Base-by-base conservation (phyloP, 2,329 filamentous ascomycete species). In the Venturia nashicola region DNA sequence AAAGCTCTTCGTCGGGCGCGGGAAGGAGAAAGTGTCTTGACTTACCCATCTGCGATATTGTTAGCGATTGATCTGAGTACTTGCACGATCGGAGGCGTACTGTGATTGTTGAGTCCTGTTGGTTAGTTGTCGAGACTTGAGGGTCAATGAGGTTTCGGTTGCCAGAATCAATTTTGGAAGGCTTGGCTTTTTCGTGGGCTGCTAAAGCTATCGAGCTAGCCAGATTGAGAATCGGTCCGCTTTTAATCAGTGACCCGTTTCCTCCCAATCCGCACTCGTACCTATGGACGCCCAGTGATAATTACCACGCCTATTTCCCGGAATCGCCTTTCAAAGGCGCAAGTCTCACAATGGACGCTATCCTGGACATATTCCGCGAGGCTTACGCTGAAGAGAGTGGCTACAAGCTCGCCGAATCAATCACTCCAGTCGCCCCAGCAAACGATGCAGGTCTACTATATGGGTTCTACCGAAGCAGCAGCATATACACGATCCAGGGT, bases 401-500 rank as follows among this genome's bases (percentile, higher is more conserved):
- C 66, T 87, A 88, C 70, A 80, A 81, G 60, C 82, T 97, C 44
- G 88, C 91, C 23, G 82, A 84, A 65, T 89, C 89, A 11, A 78
- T 97, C 65, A 87, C 84, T 16, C 92, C 93, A 43, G 80, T 88
- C 65, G 75, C 88, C 60, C 83, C 88, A 4, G 70, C 79, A 39
- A 76, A 82, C 59, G 79, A 90, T 65, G 83, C 86, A 46, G 80
- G 85, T 65, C 85, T 85, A 65, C 78, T 97, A 54, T 82, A 83
- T 70, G 82, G 82, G 51, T 87, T 97, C 69, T 86, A 86, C 76
- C 83, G 86, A 69, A 85, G 85, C 69, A 88, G 88, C 57, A 90
- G 89, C 71, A 75, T 80, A 59, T 81, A 84, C 68, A 84, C 84
- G 69, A 79, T 86, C 61, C 85, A 86, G 67, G 79, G 80, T 43